Base-by-base conservation (phyloP, 441 rosid genomes). In the Isatis lusitanica region DNA sequence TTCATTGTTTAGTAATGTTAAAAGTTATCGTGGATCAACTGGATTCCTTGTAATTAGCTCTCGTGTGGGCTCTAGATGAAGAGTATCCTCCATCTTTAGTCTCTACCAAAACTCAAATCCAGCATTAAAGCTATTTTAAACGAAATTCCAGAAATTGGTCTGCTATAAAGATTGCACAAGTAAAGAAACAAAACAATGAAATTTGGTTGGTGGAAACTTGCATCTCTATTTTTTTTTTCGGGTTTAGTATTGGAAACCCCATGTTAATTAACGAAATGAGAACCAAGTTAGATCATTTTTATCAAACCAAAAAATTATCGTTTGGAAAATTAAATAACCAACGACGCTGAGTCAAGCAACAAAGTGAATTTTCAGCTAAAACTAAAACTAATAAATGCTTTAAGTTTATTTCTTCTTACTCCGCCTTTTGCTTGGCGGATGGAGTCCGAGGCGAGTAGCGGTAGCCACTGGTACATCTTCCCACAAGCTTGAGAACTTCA, bases 401-500 rank as follows among this genome's bases (percentile, higher is more conserved):
- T 59, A 2, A 2, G 4, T 61, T 52, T 40, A 15, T 5, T 56
- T n/a, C 53, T 68, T 47, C 78, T 82, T 71, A 93, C 75, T 91
- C 96, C 38, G 80, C 79, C 78, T 93, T 93, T 7, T 40, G 85
- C 83, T 93, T 93, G 13, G 64, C 42, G 5, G 76, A 42, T 0
- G 76, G 38, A 6, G 67, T 79, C 43, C 86, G 67, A 13, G 52
- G 17, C 43, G 92, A 48, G 76, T 79, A 36, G 51, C 91, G 79
- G 66, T 52, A 56, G 7, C 81, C 75, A 38, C 80, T 83, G 0
- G 89, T 91, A 35, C 83, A 74, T 71, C 98, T 91, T 43, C 97
- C 98, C 1, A 94, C 81, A 28, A 87, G 70, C 74, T 94, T 94
- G 61, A 94, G 94, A 36, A 88, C 77, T 78, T 94, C 98, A 0